phyloP scores from a whole-genome alignment of 23 red algal genomes.

The Agarophyton chilense region DNA sequence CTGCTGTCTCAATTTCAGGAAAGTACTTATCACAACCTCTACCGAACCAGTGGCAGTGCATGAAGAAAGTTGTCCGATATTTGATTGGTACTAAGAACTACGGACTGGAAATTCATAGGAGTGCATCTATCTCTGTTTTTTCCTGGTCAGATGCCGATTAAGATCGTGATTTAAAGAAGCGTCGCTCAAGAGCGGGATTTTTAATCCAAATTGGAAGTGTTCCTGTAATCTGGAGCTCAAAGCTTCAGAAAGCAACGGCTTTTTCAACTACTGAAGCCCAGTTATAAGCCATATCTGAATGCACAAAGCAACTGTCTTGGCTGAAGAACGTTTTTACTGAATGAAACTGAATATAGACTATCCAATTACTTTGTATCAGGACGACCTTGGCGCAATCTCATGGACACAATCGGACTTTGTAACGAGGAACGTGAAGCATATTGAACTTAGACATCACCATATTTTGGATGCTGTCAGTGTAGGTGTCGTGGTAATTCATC shows the following conservation, averaged over 20 bases:
- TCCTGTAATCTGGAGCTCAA: slow-evolving; percentile 4
- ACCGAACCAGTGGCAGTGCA: neutral
- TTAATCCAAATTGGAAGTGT: neutral
- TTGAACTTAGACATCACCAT: neutral
- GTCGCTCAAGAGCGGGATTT: slow-evolving; percentile 3
- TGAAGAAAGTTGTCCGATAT: slow-evolving; percentile 33
- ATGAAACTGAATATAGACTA: neutral
- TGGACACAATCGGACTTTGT: neutral
- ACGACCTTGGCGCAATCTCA: neutral
- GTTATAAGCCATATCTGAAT: slow-evolving; percentile 20
- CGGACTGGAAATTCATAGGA: neutral
- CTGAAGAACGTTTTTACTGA: neutral
- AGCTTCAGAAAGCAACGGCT: neutral
- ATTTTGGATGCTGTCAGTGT: neutral
- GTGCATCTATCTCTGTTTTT: neutral
- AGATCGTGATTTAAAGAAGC: neutral
- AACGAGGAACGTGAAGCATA: slow-evolving; percentile 10
- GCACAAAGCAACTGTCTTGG: slow-evolving; percentile 5
- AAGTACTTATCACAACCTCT: slow-evolving; percentile 17
- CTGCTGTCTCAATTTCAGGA: slow-evolving; percentile 47
- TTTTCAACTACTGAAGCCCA: slow-evolving; percentile 1
- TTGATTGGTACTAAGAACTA: neutral
- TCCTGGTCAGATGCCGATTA: slow-evolving; percentile 5
- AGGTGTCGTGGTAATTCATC: neutral
- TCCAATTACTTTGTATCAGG: neutral